These are phyloP conservation scores for Radiomyces spectabilis DNA, from an alignment of 192 early-diverging fungal genomes.

Conservation along the genomic window DNA sequence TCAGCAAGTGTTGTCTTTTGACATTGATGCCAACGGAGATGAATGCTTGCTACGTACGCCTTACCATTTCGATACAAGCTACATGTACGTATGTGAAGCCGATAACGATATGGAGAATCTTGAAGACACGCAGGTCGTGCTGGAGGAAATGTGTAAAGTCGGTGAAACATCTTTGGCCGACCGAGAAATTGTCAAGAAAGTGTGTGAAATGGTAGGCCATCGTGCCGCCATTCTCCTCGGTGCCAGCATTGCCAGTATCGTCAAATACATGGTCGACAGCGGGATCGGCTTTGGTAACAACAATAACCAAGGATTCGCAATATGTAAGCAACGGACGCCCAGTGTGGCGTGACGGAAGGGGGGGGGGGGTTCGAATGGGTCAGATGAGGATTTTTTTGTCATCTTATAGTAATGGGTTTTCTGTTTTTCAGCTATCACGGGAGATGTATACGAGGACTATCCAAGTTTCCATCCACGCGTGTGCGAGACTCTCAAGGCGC, in stretches of 20 bases:
- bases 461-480: conserved; percentile 31
- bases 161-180: conserved; percentile 63
- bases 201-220: conserved; percentile 69
- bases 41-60: conserved; percentile 48
- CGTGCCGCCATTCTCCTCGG: conserved; percentile 66
- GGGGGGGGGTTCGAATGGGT: too few relatives aligned
- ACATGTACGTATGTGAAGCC: conserved; percentile 64
- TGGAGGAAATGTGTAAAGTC: conserved; percentile 64
- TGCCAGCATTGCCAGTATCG: conserved; percentile 46
- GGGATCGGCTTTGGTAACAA: conserved; percentile 20
- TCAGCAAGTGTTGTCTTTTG: conserved; percentile 54
- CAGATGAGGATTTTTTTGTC: too few relatives aligned
- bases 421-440: conserved; percentile 25
- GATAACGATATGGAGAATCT: conserved; percentile 62
- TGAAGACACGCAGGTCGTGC: conserved; percentile 50
- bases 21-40: conserved; percentile 19
- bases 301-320: conserved; percentile 19
- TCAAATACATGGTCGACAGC: conserved; percentile 25
- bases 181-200: conserved; percentile 70
- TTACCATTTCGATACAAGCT: conserved; percentile 66
- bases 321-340: conserved; percentile 22
- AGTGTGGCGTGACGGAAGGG: not conserved
- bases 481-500: conserved; percentile 24
- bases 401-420: not conserved
- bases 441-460: conserved; percentile 31